Base-by-base conservation (phyloP, 1,284 basidiomycete species). In the Amylostereum areolatum region DNA sequence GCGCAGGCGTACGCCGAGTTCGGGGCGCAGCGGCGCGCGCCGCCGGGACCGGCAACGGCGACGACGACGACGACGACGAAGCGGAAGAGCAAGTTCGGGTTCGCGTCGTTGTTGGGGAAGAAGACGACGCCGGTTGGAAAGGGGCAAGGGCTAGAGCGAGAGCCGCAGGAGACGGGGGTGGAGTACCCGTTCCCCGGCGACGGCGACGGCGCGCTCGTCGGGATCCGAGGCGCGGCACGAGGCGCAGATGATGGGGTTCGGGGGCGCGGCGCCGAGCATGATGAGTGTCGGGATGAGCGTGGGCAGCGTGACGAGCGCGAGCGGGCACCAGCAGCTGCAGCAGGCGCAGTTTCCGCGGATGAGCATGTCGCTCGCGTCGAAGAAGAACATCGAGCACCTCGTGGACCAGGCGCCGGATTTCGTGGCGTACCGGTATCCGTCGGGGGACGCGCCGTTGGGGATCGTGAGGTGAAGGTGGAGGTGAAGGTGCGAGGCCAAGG, bases 371-470 rank as follows among this genome's bases (percentile, higher is more conserved):
- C 68, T 81, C 24, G 71, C 73, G n/a, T 80, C 83, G 24, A 74
- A 81, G 48, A 86, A 81, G 68, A 81, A 80, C 45, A 70, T 88
- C 49, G 85, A 87, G 57, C 80, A 83, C 55, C 72, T 87, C n/a
- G 86, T 91, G 29, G 75, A 84, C 29, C 89, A 87, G 65, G 86
- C 89, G 61, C 66, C 79, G 2, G 83, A 90, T 29, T 90, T 91
- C 60, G 81, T 90, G 52, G 86, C 88, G 3, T 90, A 90, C 63
- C 79, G 88, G 35, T 91, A 91, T 65, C 89, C 89, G 7, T 89
- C 85, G 10, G 78, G 75, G 53, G 82, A 85, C 54, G 80, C 85
- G 47, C 54, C 40, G 48, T 67, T 78, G 52, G 80, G 83, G 61
- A 68, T 85, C 42, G 56, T 84, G 51, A 76, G 76, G 60, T 83